These are phyloP conservation scores for Pseudozyma thailandica DNA, from an alignment of 1,284 basidiomycete genomes.

Conservation along the genomic window DNA sequence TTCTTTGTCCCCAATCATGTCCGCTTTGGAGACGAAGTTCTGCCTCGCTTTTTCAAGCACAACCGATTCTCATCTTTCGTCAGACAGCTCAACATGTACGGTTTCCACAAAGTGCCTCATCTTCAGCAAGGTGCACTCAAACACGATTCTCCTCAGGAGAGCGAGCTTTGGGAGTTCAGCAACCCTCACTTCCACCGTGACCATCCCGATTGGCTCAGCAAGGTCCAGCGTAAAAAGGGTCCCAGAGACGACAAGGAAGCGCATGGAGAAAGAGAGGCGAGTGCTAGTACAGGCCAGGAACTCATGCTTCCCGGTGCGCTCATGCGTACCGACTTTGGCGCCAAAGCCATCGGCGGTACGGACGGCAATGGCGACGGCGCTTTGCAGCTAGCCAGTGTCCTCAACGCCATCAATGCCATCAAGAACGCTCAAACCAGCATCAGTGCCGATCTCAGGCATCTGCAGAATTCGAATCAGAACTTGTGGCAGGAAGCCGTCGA, in stretches of 20 bases:
- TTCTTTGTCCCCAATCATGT: constrained; percentile 95
- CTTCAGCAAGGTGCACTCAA: constrained; percentile 90
- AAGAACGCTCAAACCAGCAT: constrained; percentile 91
- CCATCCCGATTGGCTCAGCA: constrained; percentile 87
- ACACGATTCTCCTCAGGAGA: constrained; percentile 71
- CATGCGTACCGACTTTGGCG: constrained; percentile 50
- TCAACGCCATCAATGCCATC: constrained; percentile 86
- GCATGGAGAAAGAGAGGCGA: constrained; percentile 19
- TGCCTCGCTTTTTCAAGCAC: constrained; percentile 69
- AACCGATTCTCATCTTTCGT: constrained; percentile 86
- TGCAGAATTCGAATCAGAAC: constrained; percentile 87
- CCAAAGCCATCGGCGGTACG: constrained; percentile 9
- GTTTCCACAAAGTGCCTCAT: constrained; percentile 74
- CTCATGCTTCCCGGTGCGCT: constrained; percentile 45
- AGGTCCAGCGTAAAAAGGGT: constrained; percentile 78
- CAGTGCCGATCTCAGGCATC: constrained; percentile 84
- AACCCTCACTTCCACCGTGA: constrained; percentile 89
- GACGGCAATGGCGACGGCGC: constrained; percentile 27
- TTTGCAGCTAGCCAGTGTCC: constrained; percentile 70
- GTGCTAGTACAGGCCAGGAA: constrained; percentile 30
- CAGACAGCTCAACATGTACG: constrained; percentile 83
- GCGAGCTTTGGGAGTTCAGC: constrained; percentile 92
- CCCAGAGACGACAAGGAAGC: constrained; percentile 67
- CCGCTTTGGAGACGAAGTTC: constrained; percentile 82
- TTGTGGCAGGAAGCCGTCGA: constrained; percentile 91